A percentile compares a stretch with the other conserved stretches of the same genome.
Evolutionary conservation across 140 eudicot genomes (phyloP).

Genomic region (Anethum foeniculum): DNA sequence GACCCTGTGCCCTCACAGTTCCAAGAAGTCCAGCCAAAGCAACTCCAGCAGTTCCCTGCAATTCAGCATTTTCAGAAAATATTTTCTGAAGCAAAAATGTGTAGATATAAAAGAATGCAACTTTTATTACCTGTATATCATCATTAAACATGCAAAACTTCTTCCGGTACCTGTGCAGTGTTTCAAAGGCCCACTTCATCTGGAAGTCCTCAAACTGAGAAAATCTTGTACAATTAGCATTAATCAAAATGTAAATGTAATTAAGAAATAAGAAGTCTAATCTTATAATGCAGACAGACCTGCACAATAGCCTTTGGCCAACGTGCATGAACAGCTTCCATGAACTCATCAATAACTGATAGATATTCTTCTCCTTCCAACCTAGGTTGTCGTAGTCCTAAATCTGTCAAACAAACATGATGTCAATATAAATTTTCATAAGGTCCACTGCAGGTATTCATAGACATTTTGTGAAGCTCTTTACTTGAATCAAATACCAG

Average conservation of each 20-base stretch:
- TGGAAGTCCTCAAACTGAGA: slow-evolving; percentile 98
- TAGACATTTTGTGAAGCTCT: not conserved
- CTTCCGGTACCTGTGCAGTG: slow-evolving; percentile 80
- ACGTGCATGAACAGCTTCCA: slow-evolving; percentile 96
- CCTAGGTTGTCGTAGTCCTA: slow-evolving; percentile 87
- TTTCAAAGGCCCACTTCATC: slow-evolving; percentile 99
- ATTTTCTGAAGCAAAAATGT: not conserved
- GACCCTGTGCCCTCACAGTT: slow-evolving; percentile 90
- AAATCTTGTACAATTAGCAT: slow-evolving; percentile 9
- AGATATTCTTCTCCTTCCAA: slow-evolving; percentile 97
- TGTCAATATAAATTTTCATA: slow-evolving; percentile 12
- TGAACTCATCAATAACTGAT: slow-evolving; percentile 79
- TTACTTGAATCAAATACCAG: not conserved
- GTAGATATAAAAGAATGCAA: slow-evolving; percentile 8
- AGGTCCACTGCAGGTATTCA: slow-evolving; percentile 5
- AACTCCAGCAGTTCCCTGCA: slow-evolving; percentile 99
- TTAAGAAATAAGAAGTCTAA: slow-evolving; percentile 7
- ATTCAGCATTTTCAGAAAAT: not conserved
- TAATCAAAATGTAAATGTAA: slow-evolving; percentile 1
- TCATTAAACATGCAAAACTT: slow-evolving; percentile 98
- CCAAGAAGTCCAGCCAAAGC: slow-evolving; percentile 98
- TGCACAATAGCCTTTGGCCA: slow-evolving; percentile 99
- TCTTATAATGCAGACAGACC: slow-evolving; percentile 38
- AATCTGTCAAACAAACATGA: slow-evolving; percentile 43
- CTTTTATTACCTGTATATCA: slow-evolving; percentile 72